Percentiles rank a stretch among this genome's conserved stretches.
These are phyloP conservation scores for Lactarius deliciosus DNA, from an alignment of 768 basidiomycete species.

Conservation along the genomic window DNA sequence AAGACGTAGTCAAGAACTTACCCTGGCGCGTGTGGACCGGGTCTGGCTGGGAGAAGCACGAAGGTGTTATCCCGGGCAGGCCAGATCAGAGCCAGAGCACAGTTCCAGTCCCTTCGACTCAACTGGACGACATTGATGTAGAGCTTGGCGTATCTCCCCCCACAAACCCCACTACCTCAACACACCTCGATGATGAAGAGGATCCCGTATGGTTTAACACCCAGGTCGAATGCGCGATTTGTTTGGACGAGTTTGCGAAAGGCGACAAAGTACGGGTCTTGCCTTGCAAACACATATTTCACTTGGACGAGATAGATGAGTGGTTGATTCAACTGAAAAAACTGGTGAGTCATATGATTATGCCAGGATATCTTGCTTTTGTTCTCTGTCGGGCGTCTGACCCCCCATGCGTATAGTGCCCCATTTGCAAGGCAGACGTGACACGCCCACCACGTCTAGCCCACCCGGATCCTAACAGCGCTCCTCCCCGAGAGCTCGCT, in stretches of 20 bases:
- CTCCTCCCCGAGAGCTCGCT: not conserved
- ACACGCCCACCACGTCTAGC: slow-evolving; percentile 53
- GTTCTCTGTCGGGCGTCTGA: slow-evolving; percentile 10
- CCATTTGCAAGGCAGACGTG: slow-evolving; percentile 90
- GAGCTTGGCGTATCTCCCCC: slow-evolving; percentile 24
- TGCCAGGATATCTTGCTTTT: slow-evolving; percentile 19
- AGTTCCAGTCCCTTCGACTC: not conserved
- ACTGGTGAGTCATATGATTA: slow-evolving; percentile 55
- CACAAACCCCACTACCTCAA: slow-evolving; percentile 28
- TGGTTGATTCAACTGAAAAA: slow-evolving; percentile 95
- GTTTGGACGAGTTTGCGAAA: slow-evolving; percentile 79
- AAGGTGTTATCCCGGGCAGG: slow-evolving; percentile 36
- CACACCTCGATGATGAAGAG: slow-evolving; percentile 31
- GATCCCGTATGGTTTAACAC: slow-evolving; percentile 74
- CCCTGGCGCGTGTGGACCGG: slow-evolving; percentile 86
- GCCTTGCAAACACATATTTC: slow-evolving; percentile 95
- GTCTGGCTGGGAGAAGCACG: slow-evolving; percentile 76
- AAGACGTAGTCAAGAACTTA: slow-evolving; percentile 71
- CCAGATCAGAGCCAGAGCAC: slow-evolving; percentile 1
- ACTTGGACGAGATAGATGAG: slow-evolving; percentile 85
- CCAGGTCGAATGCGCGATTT: slow-evolving; percentile 91
- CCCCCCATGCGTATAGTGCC: slow-evolving; percentile 55
- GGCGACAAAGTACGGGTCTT: slow-evolving; percentile 90
- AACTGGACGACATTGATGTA: slow-evolving; percentile 26
- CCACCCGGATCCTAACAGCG: slow-evolving; percentile 20